Percentiles rank a stretch among this genome's conserved stretches.
Conservation (phyloP, 345 rosid species). For the Durio zibethinus region DNA sequence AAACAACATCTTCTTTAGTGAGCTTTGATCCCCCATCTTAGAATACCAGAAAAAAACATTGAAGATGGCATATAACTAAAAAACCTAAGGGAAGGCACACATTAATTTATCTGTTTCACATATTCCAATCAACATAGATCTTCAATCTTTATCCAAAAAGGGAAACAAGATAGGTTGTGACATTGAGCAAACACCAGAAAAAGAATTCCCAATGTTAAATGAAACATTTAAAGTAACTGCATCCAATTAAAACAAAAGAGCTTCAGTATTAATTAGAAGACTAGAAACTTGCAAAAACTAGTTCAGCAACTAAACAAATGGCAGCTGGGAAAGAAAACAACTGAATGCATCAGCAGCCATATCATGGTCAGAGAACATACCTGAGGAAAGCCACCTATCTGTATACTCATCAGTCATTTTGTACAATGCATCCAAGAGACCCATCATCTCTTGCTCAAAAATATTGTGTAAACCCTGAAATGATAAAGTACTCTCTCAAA, state of each 20-base stretch:
- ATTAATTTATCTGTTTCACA: not conserved
- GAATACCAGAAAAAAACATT: not conserved
- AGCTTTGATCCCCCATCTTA: conserved; percentile 1
- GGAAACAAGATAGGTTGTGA: not conserved
- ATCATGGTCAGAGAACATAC: conserved; percentile 26
- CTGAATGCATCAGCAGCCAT: not conserved
- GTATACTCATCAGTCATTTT: conserved; percentile 74
- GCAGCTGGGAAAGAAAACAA: conserved; percentile 9
- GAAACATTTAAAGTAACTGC: not conserved
- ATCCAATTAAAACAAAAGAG: not conserved
- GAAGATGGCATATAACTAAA: not conserved
- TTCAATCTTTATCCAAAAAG: not conserved
- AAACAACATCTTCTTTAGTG: not conserved
- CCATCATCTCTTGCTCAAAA: conserved; percentile 45
- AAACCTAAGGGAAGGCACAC: not conserved
- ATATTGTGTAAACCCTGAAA: conserved; percentile 63
- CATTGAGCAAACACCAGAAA: not conserved
- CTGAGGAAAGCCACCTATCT: conserved; percentile 82
- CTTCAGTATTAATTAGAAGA: not conserved
- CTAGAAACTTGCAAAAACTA: not conserved
- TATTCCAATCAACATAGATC: not conserved
- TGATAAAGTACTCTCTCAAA: not conserved
- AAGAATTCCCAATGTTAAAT: not conserved
- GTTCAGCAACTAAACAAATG: conserved; percentile 8
- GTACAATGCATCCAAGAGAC: conserved; percentile 57